Base-by-base conservation (phyloP, 768 basidiomycete species). In the Macrocybe gigantea region DNA sequence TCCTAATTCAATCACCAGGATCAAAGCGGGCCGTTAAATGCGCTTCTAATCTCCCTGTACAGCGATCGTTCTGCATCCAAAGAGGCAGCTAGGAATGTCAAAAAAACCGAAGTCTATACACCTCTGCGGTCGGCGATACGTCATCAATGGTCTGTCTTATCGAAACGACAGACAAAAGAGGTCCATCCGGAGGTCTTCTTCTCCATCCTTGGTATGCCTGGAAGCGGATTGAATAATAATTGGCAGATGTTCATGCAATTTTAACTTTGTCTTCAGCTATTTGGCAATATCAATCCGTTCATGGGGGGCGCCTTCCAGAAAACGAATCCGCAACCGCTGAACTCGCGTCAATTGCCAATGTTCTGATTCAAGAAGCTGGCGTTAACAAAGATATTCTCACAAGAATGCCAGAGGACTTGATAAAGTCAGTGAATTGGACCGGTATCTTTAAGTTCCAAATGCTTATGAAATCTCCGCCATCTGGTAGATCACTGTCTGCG, bases 81-180 rank as follows among this genome's bases (percentile, higher is more conserved):
- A 66, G 77, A 82, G 46, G 70, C 64, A 14, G 73, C 76, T 35
- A 88, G 81, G 56, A 80, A 69, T 55, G 61, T 81, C 50, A 83
- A 79, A 63, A 67, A 75, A 33, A 79, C 72, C n/a, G 71, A 71
- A n/a, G 63, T 67, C n/a, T 92, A 93, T 59, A 64, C 79, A 8
- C 70, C 88, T 4, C 67, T 93, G 44, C 63, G 74, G 43, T 68
- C 71, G 37, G 87, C 88, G 1, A 61, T 93, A 50, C 67, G 73
- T 54, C 74, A 88, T 63, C 70, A 74, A 58, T 97, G 88, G 86
- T 72, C 75, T 38, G 66, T 66, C 29, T 60, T 93, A 61, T 82
- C 82, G 22, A 85, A 80, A 63, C 75, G 81, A 52, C 82, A 88
- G 63, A 89, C 87, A 0, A 92, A 87, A 64, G 85, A 86, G 57